Percentiles rank a stretch among this genome's conserved stretches.
Evolutionary conservation across 1,139 yeast species (phyloP).

Genomic region (Magnusiomyces fungicola): DNA sequence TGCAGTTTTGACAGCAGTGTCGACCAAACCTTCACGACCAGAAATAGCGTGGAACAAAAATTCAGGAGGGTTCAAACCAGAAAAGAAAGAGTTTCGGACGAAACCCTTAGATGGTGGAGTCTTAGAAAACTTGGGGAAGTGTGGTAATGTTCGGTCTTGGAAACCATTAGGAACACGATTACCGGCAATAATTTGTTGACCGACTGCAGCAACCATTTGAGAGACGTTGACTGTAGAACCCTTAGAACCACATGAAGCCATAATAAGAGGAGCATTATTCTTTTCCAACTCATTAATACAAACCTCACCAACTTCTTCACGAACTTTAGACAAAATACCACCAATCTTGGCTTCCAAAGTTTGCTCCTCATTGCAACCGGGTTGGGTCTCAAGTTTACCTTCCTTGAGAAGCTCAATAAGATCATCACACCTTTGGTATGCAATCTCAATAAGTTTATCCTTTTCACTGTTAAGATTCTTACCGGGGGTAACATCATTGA

Average conservation of each 20-base stretch:
- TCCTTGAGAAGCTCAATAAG: conserved; percentile 69
- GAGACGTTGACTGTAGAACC: conserved; percentile 97
- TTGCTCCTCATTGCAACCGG: conserved; percentile 98
- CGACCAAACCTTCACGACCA: conserved; percentile 99
- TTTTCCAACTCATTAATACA: conserved; percentile 88
- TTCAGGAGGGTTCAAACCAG: conserved; percentile 94
- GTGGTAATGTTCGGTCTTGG: conserved; percentile 97
- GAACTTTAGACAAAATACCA: conserved; percentile 88
- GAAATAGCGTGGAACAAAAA: conserved; percentile 97
- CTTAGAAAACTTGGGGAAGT: conserved; percentile 90
- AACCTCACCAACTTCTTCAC: conserved; percentile 98
- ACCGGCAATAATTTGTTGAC: conserved; percentile 98
- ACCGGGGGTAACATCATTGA: conserved; percentile 96
- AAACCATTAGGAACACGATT: conserved; percentile 99
- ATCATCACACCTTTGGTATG: conserved; percentile 88
- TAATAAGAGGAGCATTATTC: conserved; percentile 90
- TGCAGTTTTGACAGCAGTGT: conserved; percentile 98
- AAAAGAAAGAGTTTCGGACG: conserved; percentile 89
- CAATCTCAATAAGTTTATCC: conserved; percentile 83
- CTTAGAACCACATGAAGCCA: conserved; percentile 99
- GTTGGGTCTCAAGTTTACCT: conserved; percentile 94
- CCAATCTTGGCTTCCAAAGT: conserved; percentile 97
- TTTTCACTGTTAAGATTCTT: conserved; percentile 65
- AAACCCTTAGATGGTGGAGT: conserved; percentile 98
- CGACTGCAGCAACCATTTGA: conserved; percentile 99